phyloP scores from a whole-genome alignment of 441 rosid species.

The Corymbia citriodora region DNA sequence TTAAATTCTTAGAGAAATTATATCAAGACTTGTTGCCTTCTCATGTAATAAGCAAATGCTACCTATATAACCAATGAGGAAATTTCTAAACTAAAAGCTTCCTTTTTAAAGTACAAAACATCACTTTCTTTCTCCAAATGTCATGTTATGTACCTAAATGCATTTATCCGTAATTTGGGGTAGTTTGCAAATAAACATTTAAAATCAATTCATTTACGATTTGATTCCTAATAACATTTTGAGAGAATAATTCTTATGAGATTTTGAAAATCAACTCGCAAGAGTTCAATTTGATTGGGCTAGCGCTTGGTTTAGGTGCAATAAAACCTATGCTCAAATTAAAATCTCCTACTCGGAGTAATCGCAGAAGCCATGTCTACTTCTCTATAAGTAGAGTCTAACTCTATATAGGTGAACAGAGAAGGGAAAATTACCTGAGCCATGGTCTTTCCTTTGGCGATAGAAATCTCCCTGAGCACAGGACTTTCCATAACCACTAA shows the following conservation, averaged over 20 bases:
- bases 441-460: background rate
- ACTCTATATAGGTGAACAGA: too few relatives aligned
- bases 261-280: background rate
- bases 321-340: too few relatives aligned
- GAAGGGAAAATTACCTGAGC: background rate
- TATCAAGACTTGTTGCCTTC: background rate
- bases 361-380: background rate
- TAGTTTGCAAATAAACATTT: background rate
- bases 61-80: background rate
- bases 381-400: too few relatives aligned
- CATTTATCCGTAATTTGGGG: background rate
- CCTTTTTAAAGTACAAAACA: background rate
- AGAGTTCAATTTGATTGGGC: background rate
- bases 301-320: background rate
- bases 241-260: background rate
- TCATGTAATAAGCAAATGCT: background rate
- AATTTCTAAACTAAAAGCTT: background rate
- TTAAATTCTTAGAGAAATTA: background rate
- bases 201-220: background rate
- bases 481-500: background rate
- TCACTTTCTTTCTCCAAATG: background rate
- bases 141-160: background rate
- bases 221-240: background rate
- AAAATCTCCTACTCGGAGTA: background rate
- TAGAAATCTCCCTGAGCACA: background rate